Percentiles rank a stretch among this genome's conserved stretches.
These are phyloP conservation scores for Calonectria leucothoes DNA, from an alignment of 2,329 filamentous ascomycete species.

Conservation along the genomic window DNA sequence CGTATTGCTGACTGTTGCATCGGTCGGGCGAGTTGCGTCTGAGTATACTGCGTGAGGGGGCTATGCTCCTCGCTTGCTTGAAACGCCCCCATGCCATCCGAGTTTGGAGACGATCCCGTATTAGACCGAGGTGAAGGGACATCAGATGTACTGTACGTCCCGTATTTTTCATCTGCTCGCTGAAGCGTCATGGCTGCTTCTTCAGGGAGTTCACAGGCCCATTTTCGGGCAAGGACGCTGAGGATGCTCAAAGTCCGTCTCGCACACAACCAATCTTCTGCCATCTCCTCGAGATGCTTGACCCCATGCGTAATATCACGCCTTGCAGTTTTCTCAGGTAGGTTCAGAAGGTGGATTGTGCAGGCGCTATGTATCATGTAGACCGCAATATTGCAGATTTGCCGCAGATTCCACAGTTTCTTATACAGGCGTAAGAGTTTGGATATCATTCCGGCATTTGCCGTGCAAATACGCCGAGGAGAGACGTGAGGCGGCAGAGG, in stretches of 20 bases:
- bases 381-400: constrained; percentile 96
- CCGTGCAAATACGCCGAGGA: constrained; percentile 89
- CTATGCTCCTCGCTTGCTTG: constrained; percentile 47
- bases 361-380: constrained; percentile 96
- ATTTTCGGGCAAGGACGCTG: constrained; percentile 86
- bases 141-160: constrained; percentile 73
- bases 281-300: constrained; percentile 94
- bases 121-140: constrained; percentile 65
- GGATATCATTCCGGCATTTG: constrained; percentile 89
- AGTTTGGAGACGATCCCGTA: constrained; percentile 44
- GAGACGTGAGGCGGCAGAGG: constrained; percentile 89
- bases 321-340: constrained; percentile 91
- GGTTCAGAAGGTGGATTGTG: constrained; percentile 92
- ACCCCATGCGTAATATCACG: constrained; percentile 92
- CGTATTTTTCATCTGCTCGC: constrained; percentile 84
- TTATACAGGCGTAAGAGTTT: constrained; percentile 97
- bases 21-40: constrained; percentile 38
- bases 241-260: constrained; percentile 87
- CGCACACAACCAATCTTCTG: constrained; percentile 93
- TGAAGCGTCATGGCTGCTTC: constrained; percentile 83
- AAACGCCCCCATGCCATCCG: constrained; percentile 40
- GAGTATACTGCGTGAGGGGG: constrained; percentile 48
- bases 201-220: constrained; percentile 87
- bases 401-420: constrained; percentile 87
- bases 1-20: constrained; percentile 33